Evolutionary conservation across 371 early-diverging fungal genomes (phyloP).

Genomic region (Circinella minor): DNA sequence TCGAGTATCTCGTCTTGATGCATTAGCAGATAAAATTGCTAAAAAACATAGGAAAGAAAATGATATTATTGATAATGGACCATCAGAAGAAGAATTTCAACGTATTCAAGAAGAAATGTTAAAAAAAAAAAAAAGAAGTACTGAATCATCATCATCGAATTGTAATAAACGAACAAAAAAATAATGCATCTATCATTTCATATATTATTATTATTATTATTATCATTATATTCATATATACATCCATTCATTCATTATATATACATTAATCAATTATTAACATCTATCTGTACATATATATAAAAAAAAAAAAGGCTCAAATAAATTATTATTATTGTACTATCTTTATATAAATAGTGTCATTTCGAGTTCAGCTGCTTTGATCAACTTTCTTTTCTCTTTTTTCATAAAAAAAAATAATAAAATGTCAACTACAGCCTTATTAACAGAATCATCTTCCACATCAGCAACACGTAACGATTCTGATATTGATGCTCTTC

Average conservation of each 20-base stretch:
- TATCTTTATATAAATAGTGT: too few relatives aligned
- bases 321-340: too few relatives aligned
- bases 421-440: constrained; percentile 11
- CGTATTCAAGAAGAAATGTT: constrained; percentile 53
- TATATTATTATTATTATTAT: too few relatives aligned
- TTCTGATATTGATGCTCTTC: constrained; percentile 46
- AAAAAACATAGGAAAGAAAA: constrained; percentile 20
- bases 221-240: too few relatives aligned
- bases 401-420: background rate
- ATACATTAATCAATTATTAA: too few relatives aligned
- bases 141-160: background rate
- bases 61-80: constrained; percentile 36
- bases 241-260: too few relatives aligned
- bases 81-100: constrained; percentile 69
- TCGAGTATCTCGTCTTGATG: constrained; percentile 49
- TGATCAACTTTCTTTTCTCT: background rate
- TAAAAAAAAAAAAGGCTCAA: too few relatives aligned
- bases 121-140: constrained; percentile 32
- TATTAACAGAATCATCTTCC: constrained; percentile 10
- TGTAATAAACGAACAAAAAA: background rate
- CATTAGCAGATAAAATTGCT: constrained; percentile 53
- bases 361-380: background rate
- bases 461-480: constrained; percentile 27
- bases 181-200: background rate
- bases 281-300: too few relatives aligned